Evolutionary conservation across 805 yeast genomes (phyloP), one percentile per base, ranked within the genome.

Genomic region (Saccharomyces mikatae): DNA sequence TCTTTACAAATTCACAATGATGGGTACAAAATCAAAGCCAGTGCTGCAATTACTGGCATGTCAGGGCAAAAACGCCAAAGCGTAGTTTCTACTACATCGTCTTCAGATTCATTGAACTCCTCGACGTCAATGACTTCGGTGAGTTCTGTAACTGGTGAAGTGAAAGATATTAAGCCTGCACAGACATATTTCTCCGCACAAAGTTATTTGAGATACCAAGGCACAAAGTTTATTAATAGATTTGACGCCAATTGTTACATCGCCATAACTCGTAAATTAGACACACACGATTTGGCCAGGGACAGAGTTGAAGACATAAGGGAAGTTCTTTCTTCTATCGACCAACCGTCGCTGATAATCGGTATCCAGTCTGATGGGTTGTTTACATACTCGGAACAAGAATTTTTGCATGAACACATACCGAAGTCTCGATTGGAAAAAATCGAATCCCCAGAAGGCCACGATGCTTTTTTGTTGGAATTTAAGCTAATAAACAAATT

Each of bases 171-270:
- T 11, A 68, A 66, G 56, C 68, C 69, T 8, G 68, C 75, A 48
- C 82, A 80, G 58, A 77, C 81, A 9, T 87, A 81, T 67, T 94
- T 94, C 72, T 87, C 98, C 0, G 99, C 99, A 2, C 99, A 94
- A 71, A 87, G 92, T 56, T 94, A 94, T 69, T 75, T 94, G 59
- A 80, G 99, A 56, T 94, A 94, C 70, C 99, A 94, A 70, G 98
- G 96, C 13, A 82, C 84, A 53, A 94, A 94, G 69, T 94, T 94
- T 68, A 83, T 91, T 49, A 77, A 81, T 47, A 76, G 99, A 62
- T 94, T 92, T 64, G 99, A 94, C 70, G 97, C 99, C 27, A 94
- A 94, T 68, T 94, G 98, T 72, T 94, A 94, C 71, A 90, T 94
- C 52, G 82, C 97, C 27, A 89, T 94, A 54, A 87, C 97, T 0